phyloP scores from a whole-genome alignment of 2,329 filamentous ascomycete species.

The Epichloe hybrida region DNA sequence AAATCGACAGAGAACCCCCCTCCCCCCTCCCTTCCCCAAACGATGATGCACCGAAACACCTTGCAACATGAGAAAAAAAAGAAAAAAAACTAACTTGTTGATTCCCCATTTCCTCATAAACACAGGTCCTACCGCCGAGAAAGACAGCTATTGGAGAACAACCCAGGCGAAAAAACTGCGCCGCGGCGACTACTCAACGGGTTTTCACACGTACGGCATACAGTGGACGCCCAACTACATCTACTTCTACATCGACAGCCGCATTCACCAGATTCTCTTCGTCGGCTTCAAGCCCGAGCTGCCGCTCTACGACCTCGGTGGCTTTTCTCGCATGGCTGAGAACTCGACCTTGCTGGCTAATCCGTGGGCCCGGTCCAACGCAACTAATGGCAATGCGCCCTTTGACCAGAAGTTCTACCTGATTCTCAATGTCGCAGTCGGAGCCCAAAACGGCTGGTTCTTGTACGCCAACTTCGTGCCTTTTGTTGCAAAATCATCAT shows the following conservation, averaged over 20 bases:
- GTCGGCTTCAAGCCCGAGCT: constrained; percentile 19
- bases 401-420: constrained; percentile 40
- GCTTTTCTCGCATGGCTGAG: constrained; percentile 25
- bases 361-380: constrained; percentile 28
- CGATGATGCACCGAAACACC: too few species aligned
- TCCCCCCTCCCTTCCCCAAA: too few species aligned
- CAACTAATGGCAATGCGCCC: constrained; percentile 28
- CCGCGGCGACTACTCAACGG: constrained; percentile 25
- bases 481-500: neutral
- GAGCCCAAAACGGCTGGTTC: constrained; percentile 35
- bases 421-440: constrained; percentile 37
- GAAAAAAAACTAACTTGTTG: neutral
- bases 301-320: constrained; percentile 27
- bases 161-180: constrained; percentile 19
- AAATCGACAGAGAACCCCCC: too few species aligned
- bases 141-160: constrained; percentile 22
- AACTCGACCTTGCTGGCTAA: constrained; percentile 28
- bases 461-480: constrained; percentile 13
- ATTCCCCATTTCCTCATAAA: neutral
- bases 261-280: constrained; percentile 26
- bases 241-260: constrained; percentile 37
- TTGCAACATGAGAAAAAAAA: too few species aligned
- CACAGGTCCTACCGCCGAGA: constrained; percentile 12
- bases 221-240: constrained; percentile 40
- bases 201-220: constrained; percentile 37